Evolutionary conservation across 2,329 filamentous ascomycete genomes (phyloP).

Genomic region (Fusarium vanettenii): DNA sequence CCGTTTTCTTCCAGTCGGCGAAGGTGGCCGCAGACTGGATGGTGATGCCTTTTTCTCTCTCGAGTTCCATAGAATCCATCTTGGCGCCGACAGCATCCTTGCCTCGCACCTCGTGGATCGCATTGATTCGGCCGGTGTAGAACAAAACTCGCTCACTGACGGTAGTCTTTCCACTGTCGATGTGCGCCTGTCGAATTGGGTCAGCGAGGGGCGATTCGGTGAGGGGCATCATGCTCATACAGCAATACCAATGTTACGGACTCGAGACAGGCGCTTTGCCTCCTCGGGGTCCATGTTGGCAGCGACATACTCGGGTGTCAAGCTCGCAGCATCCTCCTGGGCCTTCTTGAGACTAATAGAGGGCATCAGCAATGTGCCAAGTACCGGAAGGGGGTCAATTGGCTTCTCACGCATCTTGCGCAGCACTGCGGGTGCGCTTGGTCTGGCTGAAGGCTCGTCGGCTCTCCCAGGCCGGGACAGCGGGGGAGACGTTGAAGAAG

Average conservation of each 20-base stretch:
- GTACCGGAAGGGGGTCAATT: conserved; percentile 1
- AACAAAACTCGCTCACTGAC: conserved; percentile 96
- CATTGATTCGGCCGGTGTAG: conserved; percentile 96
- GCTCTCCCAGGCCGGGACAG: conserved; percentile 37
- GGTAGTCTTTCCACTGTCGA: conserved; percentile 98
- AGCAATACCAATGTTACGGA: conserved; percentile 98
- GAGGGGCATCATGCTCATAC: conserved; percentile 58
- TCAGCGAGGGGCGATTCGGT: conserved; percentile 25
- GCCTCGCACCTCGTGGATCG: conserved; percentile 96
- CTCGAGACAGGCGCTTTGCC: conserved; percentile 78
- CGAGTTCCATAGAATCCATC: conserved; percentile 99
- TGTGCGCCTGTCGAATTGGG: conserved; percentile 76
- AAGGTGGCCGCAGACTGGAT: conserved; percentile 99
- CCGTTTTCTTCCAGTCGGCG: conserved; percentile 93
- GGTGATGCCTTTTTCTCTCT: conserved; percentile 98
- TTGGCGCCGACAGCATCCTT: conserved; percentile 97
- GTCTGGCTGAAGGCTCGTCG: conserved; percentile 51
- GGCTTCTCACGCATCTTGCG: conserved; percentile 55
- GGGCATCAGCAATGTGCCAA: conserved; percentile 26
- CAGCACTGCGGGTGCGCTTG: conserved; percentile 46
- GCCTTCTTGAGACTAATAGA: conserved; percentile 60
- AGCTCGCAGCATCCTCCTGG: conserved; percentile 62
- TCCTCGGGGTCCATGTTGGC: conserved; percentile 86
- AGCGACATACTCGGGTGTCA: conserved; percentile 72
- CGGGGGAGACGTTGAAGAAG: conserved; percentile 42